Evolutionary conservation across 306 rosid genomes (phyloP), one percentile per base, ranked within the genome.

Genomic region (Vigna reflexopilosa): DNA sequence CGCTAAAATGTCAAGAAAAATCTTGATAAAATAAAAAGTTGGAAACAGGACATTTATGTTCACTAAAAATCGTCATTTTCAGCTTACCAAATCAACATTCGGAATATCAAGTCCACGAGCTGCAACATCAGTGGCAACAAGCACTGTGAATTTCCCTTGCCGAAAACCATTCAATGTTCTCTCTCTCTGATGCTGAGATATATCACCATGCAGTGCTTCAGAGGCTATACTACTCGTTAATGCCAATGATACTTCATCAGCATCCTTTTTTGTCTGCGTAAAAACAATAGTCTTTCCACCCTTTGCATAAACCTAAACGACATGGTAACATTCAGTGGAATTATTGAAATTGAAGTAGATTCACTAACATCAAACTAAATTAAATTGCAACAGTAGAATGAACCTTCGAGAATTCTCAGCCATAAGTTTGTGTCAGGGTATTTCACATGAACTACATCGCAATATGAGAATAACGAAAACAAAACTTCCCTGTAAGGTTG

Each of bases 51-150:
- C 65, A 51, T 75, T 82, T 54, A 64, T 45, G 32, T 47, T 67
- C 40, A 81, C 77, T 56, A 63, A 50, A 80, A 54, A 64, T 64
- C 73, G 79, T 42, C 77, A 45, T 66, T 69, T 50, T 70, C 10
- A 79, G 71, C 88, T 77, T 83, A 94, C 98, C 91, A 94, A 80
- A 88, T 94, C 98, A 76, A 94, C 98, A 83, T 94, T 90, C 45
- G 98, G 97, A 81, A 94, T 92, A 79, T 94, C 98, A 67, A 94
- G 95, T 70, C 98, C 98, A 55, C 98, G 98, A 51, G 98, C 80
- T 76, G 98, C 98, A 32, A 94, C 98, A 70, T 94, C 98, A 75
- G 98, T 94, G 71, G 98, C 98, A 73, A 94, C 98, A 62, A 94
- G 93, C 73, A 94, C 98, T 22, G 91, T 88, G 85, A 94, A 94